These are phyloP conservation scores for Planoprotostelium fungivorum DNA, from an alignment of 78 protist species.

Conservation along the genomic window DNA sequence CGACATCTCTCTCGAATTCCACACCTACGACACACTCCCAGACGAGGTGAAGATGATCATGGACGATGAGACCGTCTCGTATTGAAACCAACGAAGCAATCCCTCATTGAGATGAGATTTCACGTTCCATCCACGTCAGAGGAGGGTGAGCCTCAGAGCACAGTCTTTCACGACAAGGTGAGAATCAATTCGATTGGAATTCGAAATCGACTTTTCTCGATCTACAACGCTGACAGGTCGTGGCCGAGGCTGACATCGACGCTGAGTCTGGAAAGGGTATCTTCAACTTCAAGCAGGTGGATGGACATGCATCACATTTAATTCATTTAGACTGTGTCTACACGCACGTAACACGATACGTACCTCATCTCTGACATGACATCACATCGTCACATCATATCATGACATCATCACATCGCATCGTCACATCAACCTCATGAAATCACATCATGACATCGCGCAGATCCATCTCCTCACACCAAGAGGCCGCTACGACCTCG, in stretches of 20 bases:
- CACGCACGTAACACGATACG: slow-evolving; percentile 18
- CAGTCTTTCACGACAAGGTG: background rate
- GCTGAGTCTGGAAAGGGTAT: background rate
- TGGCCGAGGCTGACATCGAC: background rate
- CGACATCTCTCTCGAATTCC: slow-evolving; percentile 20
- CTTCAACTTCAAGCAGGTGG: background rate
- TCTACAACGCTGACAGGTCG: background rate
- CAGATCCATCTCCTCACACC: slow-evolving; percentile 56
- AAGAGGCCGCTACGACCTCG: slow-evolving; percentile 69
- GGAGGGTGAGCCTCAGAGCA: background rate
- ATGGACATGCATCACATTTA: background rate
- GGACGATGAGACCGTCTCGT: slow-evolving; percentile 13
- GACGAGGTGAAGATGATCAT: background rate
- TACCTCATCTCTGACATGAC: no score
- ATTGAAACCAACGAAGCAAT: background rate
- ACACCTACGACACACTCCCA: slow-evolving; percentile 1
- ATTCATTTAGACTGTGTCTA: background rate
- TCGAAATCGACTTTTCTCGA: no score
- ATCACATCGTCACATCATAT: no score
- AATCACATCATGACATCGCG: slow-evolving; percentile 28
- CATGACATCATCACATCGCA: slow-evolving; percentile 43
- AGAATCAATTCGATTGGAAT: background rate
- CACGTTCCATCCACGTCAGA: background rate
- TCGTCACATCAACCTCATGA: slow-evolving; percentile 18
- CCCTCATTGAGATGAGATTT: background rate